Conservation (phyloP, 2,329 filamentous ascomycete genomes). For the Ceratocystiopsis sp. region DNA sequence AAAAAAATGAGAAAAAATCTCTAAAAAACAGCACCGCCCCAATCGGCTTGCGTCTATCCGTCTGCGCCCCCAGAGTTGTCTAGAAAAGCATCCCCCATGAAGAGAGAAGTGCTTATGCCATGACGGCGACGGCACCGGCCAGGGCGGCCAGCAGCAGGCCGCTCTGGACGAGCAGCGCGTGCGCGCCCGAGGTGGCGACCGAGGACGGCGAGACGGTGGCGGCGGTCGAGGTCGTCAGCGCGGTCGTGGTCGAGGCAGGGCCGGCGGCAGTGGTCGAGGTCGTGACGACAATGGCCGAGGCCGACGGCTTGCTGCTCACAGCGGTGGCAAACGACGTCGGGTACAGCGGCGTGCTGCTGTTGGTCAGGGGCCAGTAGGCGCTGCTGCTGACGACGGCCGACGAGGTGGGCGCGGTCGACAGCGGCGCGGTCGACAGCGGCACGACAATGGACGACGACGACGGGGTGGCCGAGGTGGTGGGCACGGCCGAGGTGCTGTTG, state of each 20-base stretch:
- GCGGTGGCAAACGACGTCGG: conserved; percentile 11
- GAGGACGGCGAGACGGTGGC: conserved; percentile 2
- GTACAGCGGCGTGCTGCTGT: conserved; percentile 5
- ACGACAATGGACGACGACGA: too few species aligned
- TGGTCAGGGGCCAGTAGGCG: not conserved
- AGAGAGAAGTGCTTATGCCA: conserved; percentile 14
- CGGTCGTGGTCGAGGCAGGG: not conserved
- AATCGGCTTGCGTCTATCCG: too few species aligned
- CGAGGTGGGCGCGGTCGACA: too few species aligned
- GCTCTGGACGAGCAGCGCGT: conserved; percentile 20
- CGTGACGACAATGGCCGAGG: conserved; percentile 2
- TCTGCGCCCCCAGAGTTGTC: too few species aligned
- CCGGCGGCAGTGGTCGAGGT: conserved; percentile 10
- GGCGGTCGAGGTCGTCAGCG: not conserved
- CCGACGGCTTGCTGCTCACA: not conserved
- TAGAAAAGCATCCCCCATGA: too few species aligned
- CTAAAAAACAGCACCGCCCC: too few species aligned
- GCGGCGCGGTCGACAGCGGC: too few species aligned
- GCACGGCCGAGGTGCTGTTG: conserved; percentile 11
- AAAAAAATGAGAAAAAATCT: too few species aligned
- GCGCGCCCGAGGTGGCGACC: conserved; percentile 14
- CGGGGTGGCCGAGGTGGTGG: conserved; percentile 6
- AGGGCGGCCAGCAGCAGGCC: conserved; percentile 23
- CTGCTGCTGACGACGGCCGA: too few species aligned
- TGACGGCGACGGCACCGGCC: conserved; percentile 22